phyloP scores from a whole-genome alignment of 768 basidiomycete genomes.

The Sporobolomyces phaffii region DNA sequence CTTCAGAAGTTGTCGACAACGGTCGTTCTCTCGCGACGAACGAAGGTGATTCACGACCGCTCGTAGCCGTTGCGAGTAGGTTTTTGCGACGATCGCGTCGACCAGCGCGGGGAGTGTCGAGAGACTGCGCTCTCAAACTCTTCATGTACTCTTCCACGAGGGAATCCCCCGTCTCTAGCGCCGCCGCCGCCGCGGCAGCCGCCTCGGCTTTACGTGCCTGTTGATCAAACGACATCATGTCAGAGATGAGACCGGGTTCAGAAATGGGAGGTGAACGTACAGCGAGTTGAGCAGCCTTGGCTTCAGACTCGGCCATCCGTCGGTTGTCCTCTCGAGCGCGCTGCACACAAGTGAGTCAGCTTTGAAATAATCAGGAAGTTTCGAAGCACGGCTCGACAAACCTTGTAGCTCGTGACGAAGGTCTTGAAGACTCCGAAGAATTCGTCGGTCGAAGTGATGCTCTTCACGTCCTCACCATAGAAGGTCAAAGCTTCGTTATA shows the following conservation, averaged over 20 bases:
- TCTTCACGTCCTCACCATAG: conserved; percentile 71
- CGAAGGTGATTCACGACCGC: conserved; percentile 12
- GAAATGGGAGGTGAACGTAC: not conserved
- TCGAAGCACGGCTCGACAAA: conserved; percentile 7
- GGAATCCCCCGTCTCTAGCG: conserved; percentile 10
- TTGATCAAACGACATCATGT: not conserved
- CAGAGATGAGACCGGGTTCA: not conserved
- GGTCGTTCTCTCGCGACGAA: not conserved
- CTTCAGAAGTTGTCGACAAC: too few species aligned
- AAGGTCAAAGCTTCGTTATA: conserved; percentile 80
- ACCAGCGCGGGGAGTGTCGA: conserved; percentile 17
- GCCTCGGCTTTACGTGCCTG: conserved; percentile 36
- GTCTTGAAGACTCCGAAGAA: conserved; percentile 98
- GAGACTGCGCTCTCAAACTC: conserved; percentile 23
- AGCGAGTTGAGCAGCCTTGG: conserved; percentile 9
- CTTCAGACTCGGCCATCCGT: conserved; percentile 10
- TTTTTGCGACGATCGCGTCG: conserved; percentile 15
- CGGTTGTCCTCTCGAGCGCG: conserved; percentile 28
- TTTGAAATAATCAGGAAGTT: not conserved
- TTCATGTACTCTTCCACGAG: conserved; percentile 35
- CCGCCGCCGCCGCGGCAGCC: conserved; percentile 10
- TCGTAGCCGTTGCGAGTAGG: not conserved
- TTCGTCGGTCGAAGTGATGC: conserved; percentile 61
- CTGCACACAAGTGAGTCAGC: not conserved
- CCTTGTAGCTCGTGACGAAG: conserved; percentile 78